Percentiles rank a stretch among this genome's conserved stretches.
Conservation (phyloP, 108 stramenopile genomes). For the Aurantiochytrium sp. region DNA sequence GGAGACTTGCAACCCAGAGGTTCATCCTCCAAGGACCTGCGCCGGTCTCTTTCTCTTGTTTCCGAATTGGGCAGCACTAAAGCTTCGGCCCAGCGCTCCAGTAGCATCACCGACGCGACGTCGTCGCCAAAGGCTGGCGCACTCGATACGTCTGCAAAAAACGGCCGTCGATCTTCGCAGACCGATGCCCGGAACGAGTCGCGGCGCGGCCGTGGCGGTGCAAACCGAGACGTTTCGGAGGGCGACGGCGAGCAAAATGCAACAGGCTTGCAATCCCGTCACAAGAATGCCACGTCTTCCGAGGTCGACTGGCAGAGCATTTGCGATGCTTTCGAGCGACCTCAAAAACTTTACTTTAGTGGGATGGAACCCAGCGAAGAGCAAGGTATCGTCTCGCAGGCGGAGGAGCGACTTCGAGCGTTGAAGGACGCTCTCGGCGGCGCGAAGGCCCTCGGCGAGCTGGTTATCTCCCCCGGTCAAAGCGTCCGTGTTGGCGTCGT, state of each 20-base stretch:
- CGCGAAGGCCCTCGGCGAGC: neutral
- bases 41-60: too few species aligned
- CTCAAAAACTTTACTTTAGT: neutral
- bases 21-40: too few species aligned
- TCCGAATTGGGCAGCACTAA: too few species aligned
- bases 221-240: too few species aligned
- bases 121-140: too few species aligned
- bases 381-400: neutral
- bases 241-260: neutral
- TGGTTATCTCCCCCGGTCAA: neutral
- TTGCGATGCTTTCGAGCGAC: neutral
- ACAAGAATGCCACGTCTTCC: neutral
- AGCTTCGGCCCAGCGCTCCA: too few species aligned
- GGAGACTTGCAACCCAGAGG: too few species aligned
- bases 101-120: too few species aligned
- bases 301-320: neutral
- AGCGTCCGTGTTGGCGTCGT: neutral
- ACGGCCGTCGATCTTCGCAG: too few species aligned
- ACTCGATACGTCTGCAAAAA: too few species aligned
- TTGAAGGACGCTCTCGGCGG: neutral
- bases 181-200: too few species aligned
- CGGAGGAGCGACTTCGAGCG: neutral
- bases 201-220: too few species aligned
- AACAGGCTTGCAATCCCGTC: neutral
- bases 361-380: constrained; percentile 5